Conservation (phyloP, 2,329 filamentous ascomycete species). For the Tolypocladium ophioglossoides region DNA sequence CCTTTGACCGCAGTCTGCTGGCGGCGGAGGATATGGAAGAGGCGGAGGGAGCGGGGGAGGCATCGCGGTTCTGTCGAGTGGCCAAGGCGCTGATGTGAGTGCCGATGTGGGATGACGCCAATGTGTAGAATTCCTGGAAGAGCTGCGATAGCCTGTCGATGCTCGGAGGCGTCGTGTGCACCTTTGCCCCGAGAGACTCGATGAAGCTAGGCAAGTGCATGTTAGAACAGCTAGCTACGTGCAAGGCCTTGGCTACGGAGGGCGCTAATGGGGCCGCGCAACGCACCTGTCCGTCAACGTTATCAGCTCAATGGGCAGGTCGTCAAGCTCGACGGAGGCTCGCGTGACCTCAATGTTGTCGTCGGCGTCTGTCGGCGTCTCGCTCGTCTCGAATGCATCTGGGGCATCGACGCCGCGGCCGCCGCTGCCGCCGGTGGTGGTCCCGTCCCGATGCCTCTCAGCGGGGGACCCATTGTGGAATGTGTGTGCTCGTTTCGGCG, state of each 20-base stretch:
- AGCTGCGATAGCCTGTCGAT: conserved; percentile 74
- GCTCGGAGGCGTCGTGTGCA: conserved; percentile 72
- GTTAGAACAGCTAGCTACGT: background rate
- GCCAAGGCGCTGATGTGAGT: conserved; percentile 79
- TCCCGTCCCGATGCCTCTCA: conserved; percentile 11
- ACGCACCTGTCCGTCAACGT: conserved; percentile 76
- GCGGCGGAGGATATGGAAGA: conserved; percentile 46
- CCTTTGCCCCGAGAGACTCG: conserved; percentile 77
- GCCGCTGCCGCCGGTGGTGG: conserved; percentile 14
- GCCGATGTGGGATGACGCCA: conserved; percentile 69
- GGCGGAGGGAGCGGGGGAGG: conserved; percentile 42
- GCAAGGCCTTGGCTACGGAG: background rate
- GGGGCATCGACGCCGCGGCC: conserved; percentile 13
- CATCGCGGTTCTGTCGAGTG: conserved; percentile 60
- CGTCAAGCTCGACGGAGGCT: conserved; percentile 64
- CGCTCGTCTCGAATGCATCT: conserved; percentile 39
- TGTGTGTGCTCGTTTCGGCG: conserved; percentile 35
- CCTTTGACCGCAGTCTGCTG: conserved; percentile 45
- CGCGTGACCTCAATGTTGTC: conserved; percentile 36
- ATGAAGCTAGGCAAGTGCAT: conserved; percentile 57
- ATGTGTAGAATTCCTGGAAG: conserved; percentile 89
- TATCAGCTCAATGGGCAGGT: conserved; percentile 87
- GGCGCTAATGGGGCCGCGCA: background rate
- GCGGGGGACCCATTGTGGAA: conserved; percentile 28
- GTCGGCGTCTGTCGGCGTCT: conserved; percentile 27